A percentile compares a stretch with the other conserved stretches of the same genome.
Conservation (phyloP, 164 flowering plant genomes). For the Umbilicus rupestris region DNA sequence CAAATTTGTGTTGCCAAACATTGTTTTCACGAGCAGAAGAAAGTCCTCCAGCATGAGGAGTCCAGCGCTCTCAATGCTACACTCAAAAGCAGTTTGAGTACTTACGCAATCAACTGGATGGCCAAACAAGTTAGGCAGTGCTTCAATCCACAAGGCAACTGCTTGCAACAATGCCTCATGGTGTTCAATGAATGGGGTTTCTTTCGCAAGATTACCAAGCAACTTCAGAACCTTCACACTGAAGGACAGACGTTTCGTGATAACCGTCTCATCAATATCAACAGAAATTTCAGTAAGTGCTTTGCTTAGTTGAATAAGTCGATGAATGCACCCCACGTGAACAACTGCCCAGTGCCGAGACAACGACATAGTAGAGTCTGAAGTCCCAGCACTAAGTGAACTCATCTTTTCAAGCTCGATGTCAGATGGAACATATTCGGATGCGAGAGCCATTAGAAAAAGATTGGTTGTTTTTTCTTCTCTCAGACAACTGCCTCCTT, state of each 20-base stretch:
- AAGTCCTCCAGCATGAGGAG: constrained; percentile 65
- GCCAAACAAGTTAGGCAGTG: constrained; percentile 50
- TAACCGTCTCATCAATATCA: constrained; percentile 35
- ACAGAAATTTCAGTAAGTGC: constrained; percentile 32
- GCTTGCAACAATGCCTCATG: constrained; percentile 47
- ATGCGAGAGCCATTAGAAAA: constrained; percentile 44
- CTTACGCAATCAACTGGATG: constrained; percentile 45
- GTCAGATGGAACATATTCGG: constrained; percentile 47
- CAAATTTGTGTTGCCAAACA: constrained; percentile 40
- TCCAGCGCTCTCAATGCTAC: constrained; percentile 46
- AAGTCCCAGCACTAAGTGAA: constrained; percentile 23
- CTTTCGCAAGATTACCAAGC: constrained; percentile 43
- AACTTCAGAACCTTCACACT: constrained; percentile 54
- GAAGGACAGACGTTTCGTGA: constrained; percentile 38
- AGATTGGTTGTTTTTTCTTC: constrained; percentile 50
- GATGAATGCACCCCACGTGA: constrained; percentile 48
- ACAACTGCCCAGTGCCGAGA: constrained; percentile 68
- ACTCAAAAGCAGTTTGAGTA: constrained; percentile 36
- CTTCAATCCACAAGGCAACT: constrained; percentile 48
- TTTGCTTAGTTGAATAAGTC: constrained; percentile 46
- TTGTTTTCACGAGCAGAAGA: constrained; percentile 48
- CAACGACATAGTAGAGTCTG: constrained; percentile 32
- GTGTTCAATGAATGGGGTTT: constrained; percentile 39
- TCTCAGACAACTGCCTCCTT: constrained; percentile 47
- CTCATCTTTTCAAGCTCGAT: constrained; percentile 16